These are phyloP conservation scores for Quercus robur DNA, from an alignment of 306 rosid species.

Conservation along the genomic window DNA sequence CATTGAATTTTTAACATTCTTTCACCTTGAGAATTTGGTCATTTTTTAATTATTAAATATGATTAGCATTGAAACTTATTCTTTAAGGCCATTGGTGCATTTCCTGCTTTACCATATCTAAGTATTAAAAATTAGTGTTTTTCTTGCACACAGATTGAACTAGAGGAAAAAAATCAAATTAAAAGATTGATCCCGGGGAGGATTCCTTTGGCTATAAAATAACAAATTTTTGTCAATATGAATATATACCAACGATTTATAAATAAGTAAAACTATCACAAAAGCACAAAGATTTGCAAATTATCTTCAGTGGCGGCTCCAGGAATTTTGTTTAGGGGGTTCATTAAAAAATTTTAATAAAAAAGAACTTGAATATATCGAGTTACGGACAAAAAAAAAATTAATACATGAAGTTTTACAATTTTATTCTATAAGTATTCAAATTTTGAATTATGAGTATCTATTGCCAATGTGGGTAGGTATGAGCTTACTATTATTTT, in stretches of 20 bases:
- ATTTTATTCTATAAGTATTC: too few species aligned
- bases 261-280: background rate
- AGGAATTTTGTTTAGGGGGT: too few species aligned
- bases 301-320: too few species aligned
- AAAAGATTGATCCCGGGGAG: background rate
- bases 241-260: background rate
- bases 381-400: too few species aligned
- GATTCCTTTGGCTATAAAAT: background rate
- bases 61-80: background rate
- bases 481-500: too few species aligned
- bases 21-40: background rate
- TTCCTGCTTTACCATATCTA: background rate
- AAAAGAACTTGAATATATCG: too few species aligned
- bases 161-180: background rate
- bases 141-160: background rate
- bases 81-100: background rate
- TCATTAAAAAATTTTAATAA: too few species aligned
- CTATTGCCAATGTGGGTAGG: too few species aligned
- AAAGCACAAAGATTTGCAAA: background rate
- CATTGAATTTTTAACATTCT: background rate
- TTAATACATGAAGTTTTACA: too few species aligned
- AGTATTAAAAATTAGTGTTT: background rate
- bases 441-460: too few species aligned
- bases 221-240: background rate
- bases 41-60: background rate